Evolutionary conservation across 495 filamentous ascomycete species (phyloP).

Genomic region (Tuber indicum): DNA sequence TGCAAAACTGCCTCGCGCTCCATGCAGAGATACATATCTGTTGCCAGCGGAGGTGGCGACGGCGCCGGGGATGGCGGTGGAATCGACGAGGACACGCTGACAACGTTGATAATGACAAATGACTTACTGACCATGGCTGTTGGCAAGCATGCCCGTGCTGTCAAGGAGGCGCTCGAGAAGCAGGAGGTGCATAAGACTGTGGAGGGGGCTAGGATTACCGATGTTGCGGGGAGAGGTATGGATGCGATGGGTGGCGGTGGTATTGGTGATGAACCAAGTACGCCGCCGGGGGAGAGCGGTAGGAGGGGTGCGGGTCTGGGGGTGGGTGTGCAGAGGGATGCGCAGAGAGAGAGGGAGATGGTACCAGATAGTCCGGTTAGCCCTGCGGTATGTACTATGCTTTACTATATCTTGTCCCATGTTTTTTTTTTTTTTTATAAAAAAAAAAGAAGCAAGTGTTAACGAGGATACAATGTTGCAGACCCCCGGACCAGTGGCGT

Average conservation of each 20-base stretch:
- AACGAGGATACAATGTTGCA: slow-evolving; percentile 1
- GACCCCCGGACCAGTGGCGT: slow-evolving; percentile 24
- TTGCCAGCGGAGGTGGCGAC: slow-evolving; percentile 53
- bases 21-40: slow-evolving; percentile 76
- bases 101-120: slow-evolving; percentile 88
- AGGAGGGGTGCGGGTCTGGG: not conserved
- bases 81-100: slow-evolving; percentile 81
- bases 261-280: not conserved
- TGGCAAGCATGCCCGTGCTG: slow-evolving; percentile 70
- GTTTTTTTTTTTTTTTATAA: not conserved
- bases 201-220: slow-evolving; percentile 15
- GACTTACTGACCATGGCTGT: slow-evolving; percentile 74
- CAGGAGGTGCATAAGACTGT: not conserved
- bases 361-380: slow-evolving; percentile 32
- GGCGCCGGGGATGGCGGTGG: slow-evolving; percentile 45
- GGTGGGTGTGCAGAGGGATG: not conserved
- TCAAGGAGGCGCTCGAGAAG: slow-evolving; percentile 62
- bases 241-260: slow-evolving; percentile 3
- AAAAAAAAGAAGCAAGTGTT: not conserved
- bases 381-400: slow-evolving; percentile 27
- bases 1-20: slow-evolving; percentile 70
- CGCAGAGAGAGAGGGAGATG: not conserved
- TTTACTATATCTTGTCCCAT: not conserved
- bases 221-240: slow-evolving; percentile 16
- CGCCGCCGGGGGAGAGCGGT: not conserved